Evolutionary conservation across 2,329 filamentous ascomycete genomes (phyloP), one percentile per base, ranked within the genome.

Genomic region (Ustilaginoidea virens): DNA sequence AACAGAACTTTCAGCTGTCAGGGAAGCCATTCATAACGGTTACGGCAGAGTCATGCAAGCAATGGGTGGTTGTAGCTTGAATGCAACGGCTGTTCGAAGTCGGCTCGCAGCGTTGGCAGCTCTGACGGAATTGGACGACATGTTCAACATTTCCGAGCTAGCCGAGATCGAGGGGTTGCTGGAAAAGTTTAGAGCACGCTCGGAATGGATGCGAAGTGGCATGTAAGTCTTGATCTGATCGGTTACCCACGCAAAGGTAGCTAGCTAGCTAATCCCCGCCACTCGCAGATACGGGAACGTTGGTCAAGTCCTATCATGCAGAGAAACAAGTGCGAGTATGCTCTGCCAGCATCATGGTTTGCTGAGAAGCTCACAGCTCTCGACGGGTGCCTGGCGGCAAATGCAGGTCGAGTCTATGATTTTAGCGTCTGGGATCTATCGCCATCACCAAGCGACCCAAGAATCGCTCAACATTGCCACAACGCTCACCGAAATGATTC

Each of bases 381-480:
- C 62, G n/a, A 58, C 64, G 1, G 64, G 64, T 8, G 68, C 79
- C 29, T 67, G 78, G 11, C 73, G 76, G 21, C 58, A 80, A 5
- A 62, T 81, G 25, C 80, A 96, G 51, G 71, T 85, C 4, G 69
- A 79, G 36, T 71, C 75, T n/a, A 69, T 92, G 42, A 60, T 92
- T 3, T 61, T 77, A 25, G 78, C 82, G 5, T 79, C 87, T 1
- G 61, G 65, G 5, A 68, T 92, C 15, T 81, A 80, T 40, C 71
- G 85, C 25, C 77, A 74, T 37, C 86, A 94, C 42, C 75, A 77
- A 35, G 78, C 79, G 4, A 68, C 80, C 2, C 86, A 96, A 46
- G 85, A 92, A 42, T 87, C 85, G 1, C 56, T 98, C 16, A 86
- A 85, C 37, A 72, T 85, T 9, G 80, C 85, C 9, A 90, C 86